A percentile compares a stretch with the other conserved stretches of the same genome.
These are phyloP conservation scores for Ailanthus altissimus DNA, from an alignment of 345 rosid species.

Conservation along the genomic window DNA sequence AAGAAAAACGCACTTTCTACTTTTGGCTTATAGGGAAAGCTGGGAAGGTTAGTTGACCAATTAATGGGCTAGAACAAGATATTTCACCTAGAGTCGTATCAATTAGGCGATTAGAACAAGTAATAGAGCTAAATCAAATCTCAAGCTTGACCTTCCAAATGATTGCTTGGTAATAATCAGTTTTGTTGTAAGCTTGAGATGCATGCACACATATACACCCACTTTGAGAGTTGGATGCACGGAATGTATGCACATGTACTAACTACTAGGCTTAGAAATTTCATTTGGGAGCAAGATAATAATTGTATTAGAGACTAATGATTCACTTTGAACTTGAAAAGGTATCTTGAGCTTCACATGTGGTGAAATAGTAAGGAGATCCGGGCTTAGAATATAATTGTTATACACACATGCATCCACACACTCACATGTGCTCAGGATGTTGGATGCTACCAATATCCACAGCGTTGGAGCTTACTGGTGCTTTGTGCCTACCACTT, in stretches of 20 bases:
- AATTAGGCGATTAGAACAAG: not conserved
- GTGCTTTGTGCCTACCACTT: slow-evolving; percentile 5
- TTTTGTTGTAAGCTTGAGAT: not conserved
- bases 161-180: not conserved
- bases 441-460: not conserved
- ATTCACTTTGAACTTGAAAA: not conserved
- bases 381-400: not conserved
- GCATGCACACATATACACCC: not conserved
- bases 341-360: not conserved
- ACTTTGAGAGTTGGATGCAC: too few species aligned
- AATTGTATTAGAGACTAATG: not conserved
- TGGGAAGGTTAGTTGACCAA: not conserved
- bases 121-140: not conserved
- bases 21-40: not conserved
- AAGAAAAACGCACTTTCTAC: slow-evolving; percentile 6
- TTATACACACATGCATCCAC: too few species aligned
- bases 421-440: not conserved
- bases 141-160: not conserved
- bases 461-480: not conserved
- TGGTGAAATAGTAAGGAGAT: not conserved
- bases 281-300: not conserved
- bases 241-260: not conserved
- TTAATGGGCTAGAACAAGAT: not conserved
- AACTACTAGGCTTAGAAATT: not conserved
- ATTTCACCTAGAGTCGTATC: not conserved